phyloP scores from a whole-genome alignment of 495 filamentous ascomycete genomes.

The Friedmanniomyces endolithicus region DNA sequence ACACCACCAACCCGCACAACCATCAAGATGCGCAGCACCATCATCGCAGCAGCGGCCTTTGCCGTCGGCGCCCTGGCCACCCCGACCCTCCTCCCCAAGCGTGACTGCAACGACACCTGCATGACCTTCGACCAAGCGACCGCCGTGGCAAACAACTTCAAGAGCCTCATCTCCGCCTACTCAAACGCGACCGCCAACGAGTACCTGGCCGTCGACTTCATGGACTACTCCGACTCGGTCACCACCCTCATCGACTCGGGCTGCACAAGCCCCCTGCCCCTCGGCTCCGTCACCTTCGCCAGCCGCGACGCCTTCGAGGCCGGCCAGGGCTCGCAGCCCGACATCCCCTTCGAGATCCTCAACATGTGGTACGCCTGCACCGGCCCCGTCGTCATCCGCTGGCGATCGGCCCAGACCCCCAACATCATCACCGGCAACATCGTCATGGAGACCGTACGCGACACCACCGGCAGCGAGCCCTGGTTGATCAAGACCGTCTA shows the following conservation, averaged over 20 bases:
- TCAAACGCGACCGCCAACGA: neutral
- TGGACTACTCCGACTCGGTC: constrained; percentile 17
- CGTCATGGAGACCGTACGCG: constrained; percentile 10
- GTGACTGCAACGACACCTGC: constrained; percentile 28
- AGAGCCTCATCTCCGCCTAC: constrained; percentile 14
- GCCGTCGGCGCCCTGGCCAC: constrained; percentile 49
- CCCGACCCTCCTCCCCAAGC: constrained; percentile 41
- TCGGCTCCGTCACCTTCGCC: constrained; percentile 15
- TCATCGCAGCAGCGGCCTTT: constrained; percentile 45
- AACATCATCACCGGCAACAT: constrained; percentile 14
- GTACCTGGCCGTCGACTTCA: constrained; percentile 11
- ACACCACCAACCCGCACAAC: neutral
- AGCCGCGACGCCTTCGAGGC: constrained; percentile 1
- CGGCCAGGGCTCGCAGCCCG: constrained; percentile 11
- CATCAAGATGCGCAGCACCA: constrained; percentile 51
- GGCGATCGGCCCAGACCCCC: constrained; percentile 8
- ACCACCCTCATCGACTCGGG: constrained; percentile 17
- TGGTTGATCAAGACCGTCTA: constrained; percentile 12
- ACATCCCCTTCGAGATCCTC: constrained; percentile 18
- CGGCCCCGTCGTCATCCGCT: constrained; percentile 16
- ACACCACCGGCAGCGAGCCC: constrained; percentile 8
- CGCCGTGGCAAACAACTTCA: constrained; percentile 14
- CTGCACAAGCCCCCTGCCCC: constrained; percentile 10
- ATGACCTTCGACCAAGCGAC: constrained; percentile 13
- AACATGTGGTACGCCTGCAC: constrained; percentile 19